Conservation (phyloP, 2,329 filamentous ascomycete genomes). For the Penicillium decumbens region DNA sequence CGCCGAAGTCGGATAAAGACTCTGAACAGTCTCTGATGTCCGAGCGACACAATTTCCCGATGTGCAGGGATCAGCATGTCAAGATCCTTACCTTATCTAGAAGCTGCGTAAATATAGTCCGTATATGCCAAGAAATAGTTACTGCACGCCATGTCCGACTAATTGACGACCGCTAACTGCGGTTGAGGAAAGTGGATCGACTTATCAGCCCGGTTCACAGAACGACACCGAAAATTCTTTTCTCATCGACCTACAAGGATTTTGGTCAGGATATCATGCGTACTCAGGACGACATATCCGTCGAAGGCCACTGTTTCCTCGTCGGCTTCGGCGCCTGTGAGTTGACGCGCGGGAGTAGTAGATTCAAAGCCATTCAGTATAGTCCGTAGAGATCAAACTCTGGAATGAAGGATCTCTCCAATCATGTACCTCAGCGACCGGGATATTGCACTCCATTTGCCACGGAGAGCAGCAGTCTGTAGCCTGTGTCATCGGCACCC, state of each 20-base stretch:
- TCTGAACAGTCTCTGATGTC: too few species aligned
- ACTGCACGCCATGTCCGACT: too few species aligned
- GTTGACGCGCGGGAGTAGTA: neutral
- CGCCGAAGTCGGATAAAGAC: too few species aligned
- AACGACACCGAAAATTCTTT: neutral
- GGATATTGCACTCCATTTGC: neutral
- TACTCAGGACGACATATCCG: neutral
- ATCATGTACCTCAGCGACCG: neutral
- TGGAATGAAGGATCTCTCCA: neutral
- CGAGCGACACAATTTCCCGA: too few species aligned
- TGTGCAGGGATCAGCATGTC: too few species aligned
- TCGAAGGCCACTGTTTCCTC: neutral
- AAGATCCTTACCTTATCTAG: too few species aligned
- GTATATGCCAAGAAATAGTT: too few species aligned
- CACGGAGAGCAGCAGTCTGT: neutral
- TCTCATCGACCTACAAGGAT: neutral
- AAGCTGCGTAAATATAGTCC: too few species aligned
- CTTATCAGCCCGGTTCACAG: neutral
- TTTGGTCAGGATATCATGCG: constrained; percentile 3
- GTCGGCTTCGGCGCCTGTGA: neutral
- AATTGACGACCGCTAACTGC: too few species aligned
- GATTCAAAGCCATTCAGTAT: neutral
- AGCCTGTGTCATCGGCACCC: constrained; percentile 12
- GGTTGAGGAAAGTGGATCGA: neutral
- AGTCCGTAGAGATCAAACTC: neutral